Conservation (phyloP, 208 protist genomes). For the Leishmania martiniquensis region DNA sequence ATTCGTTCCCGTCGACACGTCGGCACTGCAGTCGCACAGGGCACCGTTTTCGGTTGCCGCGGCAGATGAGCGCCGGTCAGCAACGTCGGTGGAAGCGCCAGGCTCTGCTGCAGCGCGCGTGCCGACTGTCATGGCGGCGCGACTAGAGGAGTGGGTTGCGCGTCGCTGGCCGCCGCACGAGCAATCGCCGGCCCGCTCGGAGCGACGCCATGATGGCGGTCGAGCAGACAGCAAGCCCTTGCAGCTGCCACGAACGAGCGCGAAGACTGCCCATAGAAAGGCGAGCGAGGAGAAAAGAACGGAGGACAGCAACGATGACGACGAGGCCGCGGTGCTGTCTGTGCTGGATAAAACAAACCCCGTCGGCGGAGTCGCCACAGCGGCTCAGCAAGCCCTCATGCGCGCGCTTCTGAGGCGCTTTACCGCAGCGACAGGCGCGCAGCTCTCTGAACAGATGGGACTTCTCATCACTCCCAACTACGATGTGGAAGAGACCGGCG, state of each 20-base stretch:
- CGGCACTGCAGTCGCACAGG: neutral
- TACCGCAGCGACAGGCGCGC: slow-evolving; percentile 33
- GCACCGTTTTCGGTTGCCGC: neutral
- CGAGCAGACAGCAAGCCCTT: neutral
- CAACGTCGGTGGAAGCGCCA: neutral
- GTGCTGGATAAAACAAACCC: slow-evolving; percentile 29
- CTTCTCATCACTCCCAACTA: slow-evolving; percentile 52
- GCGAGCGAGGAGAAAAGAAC: neutral
- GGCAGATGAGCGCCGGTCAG: neutral
- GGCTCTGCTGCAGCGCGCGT: neutral
- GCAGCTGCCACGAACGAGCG: neutral
- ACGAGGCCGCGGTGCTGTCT: neutral
- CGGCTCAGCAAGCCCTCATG: slow-evolving; percentile 61
- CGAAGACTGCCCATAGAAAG: too few species aligned
- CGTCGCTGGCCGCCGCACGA: slow-evolving; percentile 18
- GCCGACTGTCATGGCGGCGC: slow-evolving; percentile 27
- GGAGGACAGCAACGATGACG: neutral
- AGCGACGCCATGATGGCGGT: neutral
- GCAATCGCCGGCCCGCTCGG: neutral
- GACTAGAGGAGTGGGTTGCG: slow-evolving; percentile 38
- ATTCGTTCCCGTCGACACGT: slow-evolving; percentile 5
- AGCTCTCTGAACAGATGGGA: slow-evolving; percentile 50
- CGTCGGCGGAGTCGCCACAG: slow-evolving; percentile 43
- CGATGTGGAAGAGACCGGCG: slow-evolving; percentile 40
- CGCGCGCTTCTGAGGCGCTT: slow-evolving; percentile 41